A percentile compares a stretch with the other conserved stretches of the same genome.
phyloP scores from a whole-genome alignment of 2,329 filamentous ascomycete species.

The Sporothrix inflata region DNA sequence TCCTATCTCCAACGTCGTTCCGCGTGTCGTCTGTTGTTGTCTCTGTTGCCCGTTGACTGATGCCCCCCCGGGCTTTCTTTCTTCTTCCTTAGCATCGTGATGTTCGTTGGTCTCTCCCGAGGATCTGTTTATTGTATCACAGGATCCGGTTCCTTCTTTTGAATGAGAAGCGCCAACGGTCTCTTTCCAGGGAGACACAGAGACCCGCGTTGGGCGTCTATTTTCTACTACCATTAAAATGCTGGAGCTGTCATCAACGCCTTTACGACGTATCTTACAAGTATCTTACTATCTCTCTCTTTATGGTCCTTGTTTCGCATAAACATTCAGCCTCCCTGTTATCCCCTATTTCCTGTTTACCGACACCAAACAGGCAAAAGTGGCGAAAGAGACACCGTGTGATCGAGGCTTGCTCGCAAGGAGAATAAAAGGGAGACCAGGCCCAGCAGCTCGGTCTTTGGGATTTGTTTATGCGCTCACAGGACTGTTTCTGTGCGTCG shows the following conservation, averaged over 20 bases:
- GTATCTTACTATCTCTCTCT: too few relatives aligned
- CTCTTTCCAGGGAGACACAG: background rate
- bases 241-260: too few relatives aligned
- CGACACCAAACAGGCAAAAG: background rate
- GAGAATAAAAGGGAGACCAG: background rate
- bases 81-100: background rate
- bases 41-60: background rate
- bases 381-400: background rate
- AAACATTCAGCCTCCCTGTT: too few relatives aligned
- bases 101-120: background rate
- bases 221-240: background rate
- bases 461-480: constrained; percentile 7
- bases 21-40: background rate
- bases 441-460: background rate
- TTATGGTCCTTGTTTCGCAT: background rate
- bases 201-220: background rate
- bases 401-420: background rate
- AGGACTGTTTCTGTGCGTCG: background rate
- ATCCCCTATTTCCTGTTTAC: background rate
- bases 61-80: background rate
- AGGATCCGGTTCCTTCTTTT: background rate
- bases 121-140: background rate
- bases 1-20: background rate
- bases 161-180: background rate
- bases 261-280: too few relatives aligned